Conservation (phyloP, 352 stramenopile species). For the Phytophthora hibernalis region DNA sequence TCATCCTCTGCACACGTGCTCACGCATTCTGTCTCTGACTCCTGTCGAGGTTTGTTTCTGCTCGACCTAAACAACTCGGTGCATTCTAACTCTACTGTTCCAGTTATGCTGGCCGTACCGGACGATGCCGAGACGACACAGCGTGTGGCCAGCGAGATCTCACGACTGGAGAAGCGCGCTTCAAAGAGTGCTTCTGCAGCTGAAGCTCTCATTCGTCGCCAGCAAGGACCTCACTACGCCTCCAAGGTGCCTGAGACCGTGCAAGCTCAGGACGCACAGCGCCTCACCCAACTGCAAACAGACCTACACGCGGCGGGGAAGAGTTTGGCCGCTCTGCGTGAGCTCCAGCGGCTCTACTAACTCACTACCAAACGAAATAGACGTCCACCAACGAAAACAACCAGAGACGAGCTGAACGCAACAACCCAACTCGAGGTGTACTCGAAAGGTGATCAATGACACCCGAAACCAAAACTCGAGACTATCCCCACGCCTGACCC, state of each 20-base stretch:
- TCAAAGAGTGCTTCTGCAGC: conserved; percentile 61
- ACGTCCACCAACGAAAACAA: background rate
- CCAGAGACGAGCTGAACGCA: too few relatives aligned
- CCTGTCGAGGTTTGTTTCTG: conserved; percentile 50
- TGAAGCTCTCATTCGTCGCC: conserved; percentile 52
- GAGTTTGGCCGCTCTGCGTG: conserved; percentile 58
- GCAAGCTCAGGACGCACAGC: conserved; percentile 65
- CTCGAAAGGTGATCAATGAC: background rate
- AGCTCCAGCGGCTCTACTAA: conserved; percentile 71
- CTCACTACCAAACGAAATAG: conserved; percentile 4
- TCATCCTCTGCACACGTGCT: conserved; percentile 39
- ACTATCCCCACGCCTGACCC: conserved; percentile 22
- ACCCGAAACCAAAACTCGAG: background rate
- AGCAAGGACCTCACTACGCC: conserved; percentile 56
- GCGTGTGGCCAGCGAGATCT: conserved; percentile 68
- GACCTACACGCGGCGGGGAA: conserved; percentile 59
- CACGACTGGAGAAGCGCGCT: conserved; percentile 67
- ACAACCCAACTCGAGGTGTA: too few relatives aligned
- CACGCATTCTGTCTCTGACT: conserved; percentile 63
- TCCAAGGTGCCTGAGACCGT: conserved; percentile 73
- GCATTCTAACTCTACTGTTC: conserved; percentile 1
- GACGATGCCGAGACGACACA: conserved; percentile 71
- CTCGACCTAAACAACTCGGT: background rate
- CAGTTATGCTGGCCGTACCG: conserved; percentile 74
- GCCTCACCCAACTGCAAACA: conserved; percentile 61